Conservation (phyloP, 352 stramenopile species). For the Phytophthora cactorum region DNA sequence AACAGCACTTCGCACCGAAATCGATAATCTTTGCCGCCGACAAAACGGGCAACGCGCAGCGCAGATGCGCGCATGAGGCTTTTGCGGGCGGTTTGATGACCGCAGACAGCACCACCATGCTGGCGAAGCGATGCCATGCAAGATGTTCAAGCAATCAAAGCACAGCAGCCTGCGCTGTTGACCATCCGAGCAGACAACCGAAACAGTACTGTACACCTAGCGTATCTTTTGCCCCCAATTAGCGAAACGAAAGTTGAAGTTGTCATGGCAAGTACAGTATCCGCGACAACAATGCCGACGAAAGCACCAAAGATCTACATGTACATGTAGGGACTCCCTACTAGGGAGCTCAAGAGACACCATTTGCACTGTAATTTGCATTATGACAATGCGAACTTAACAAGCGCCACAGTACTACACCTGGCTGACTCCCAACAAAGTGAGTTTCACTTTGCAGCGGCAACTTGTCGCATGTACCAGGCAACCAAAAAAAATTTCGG, state of each 20-base stretch:
- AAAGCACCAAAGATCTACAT: too few species aligned
- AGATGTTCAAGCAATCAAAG: not conserved
- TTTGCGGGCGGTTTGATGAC: not conserved
- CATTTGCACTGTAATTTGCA: too few species aligned
- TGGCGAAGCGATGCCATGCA: not conserved
- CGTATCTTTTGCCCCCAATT: not conserved
- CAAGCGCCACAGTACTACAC: too few species aligned
- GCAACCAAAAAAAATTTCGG: too few species aligned
- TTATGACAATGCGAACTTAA: too few species aligned
- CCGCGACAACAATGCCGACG: not conserved
- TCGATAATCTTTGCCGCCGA: not conserved
- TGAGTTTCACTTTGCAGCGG: too few species aligned
- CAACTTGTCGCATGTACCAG: too few species aligned
- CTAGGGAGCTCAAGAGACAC: too few species aligned
- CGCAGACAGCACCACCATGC: not conserved
- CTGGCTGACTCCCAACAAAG: too few species aligned
- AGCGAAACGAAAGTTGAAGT: constrained; percentile 18
- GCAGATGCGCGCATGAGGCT: too few species aligned
- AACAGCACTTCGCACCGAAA: not conserved
- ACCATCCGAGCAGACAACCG: constrained; percentile 12
- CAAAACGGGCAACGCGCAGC: not conserved
- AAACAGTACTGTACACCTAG: constrained; percentile 4
- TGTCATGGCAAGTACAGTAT: not conserved
- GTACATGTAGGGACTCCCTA: too few species aligned
- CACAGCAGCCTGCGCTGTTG: not conserved